Conservation (phyloP, 306 rosid genomes). For the Medicago lupulina region DNA sequence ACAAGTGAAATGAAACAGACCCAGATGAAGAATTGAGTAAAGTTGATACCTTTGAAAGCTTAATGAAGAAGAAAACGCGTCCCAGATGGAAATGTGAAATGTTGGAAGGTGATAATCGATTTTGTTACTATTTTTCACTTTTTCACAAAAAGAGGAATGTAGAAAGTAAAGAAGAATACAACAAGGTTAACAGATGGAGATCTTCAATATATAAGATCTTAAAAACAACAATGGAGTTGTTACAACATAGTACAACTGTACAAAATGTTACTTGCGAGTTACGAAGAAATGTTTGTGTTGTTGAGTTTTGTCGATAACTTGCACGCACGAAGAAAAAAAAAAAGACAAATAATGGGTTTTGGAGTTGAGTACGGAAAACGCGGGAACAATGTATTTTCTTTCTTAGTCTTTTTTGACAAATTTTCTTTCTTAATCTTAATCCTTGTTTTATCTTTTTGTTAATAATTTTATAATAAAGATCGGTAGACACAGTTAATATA, state of each 20-base stretch:
- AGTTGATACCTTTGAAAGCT: slow-evolving; percentile 42
- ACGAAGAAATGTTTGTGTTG: slow-evolving; percentile 14
- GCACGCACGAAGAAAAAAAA: slow-evolving; percentile 56
- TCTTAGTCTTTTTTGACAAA: no score
- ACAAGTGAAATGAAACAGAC: slow-evolving; percentile 39
- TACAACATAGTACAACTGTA: neutral
- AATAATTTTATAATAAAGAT: no score
- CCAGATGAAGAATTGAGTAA: slow-evolving; percentile 40
- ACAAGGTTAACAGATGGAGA: slow-evolving; percentile 9
- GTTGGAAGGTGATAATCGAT: slow-evolving; percentile 3
- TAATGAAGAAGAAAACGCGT: slow-evolving; percentile 22
- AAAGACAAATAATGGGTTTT: slow-evolving; percentile 28
- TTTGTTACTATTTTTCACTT: slow-evolving; percentile 9
- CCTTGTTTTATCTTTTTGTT: no score
- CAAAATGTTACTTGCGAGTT: slow-evolving; percentile 22
- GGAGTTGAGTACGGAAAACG: neutral
- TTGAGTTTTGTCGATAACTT: slow-evolving; percentile 57
- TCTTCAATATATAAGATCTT: slow-evolving; percentile 39
- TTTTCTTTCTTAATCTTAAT: no score
- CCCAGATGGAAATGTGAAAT: slow-evolving; percentile 17
- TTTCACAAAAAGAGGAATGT: slow-evolving; percentile 10
- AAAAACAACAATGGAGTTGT: slow-evolving; percentile 5
- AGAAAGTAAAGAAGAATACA: neutral
- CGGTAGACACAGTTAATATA: no score
- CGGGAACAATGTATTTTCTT: neutral